phyloP scores from a whole-genome alignment of 371 early-diverging fungal species.

The Coemansia sp. region DNA sequence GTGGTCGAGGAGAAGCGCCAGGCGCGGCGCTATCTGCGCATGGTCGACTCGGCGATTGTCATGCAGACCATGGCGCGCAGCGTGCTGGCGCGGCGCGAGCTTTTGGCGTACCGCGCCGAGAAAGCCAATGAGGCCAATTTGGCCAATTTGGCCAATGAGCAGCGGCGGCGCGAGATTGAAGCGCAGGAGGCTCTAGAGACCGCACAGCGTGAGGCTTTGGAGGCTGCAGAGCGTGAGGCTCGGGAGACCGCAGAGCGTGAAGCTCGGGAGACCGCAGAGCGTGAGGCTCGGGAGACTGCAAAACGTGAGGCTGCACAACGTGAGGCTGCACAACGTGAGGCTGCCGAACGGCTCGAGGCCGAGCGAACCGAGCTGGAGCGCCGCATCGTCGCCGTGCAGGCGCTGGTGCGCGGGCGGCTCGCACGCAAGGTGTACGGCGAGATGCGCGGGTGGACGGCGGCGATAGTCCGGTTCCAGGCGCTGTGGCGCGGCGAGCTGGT shows the following conservation, averaged over 20 bases:
- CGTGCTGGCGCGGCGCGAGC: conserved; percentile 47
- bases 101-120: conserved; percentile 16
- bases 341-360: conserved; percentile 26
- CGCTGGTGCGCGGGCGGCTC: conserved; percentile 59
- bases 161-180: neutral
- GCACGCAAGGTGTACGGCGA: conserved; percentile 57
- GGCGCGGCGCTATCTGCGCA: conserved; percentile 47
- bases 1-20: conserved; percentile 50
- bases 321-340: conserved; percentile 10
- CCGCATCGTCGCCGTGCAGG: conserved; percentile 55
- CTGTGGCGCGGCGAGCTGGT: conserved; percentile 61
- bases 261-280: conserved; percentile 12
- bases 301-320: conserved; percentile 6
- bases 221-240: conserved; percentile 13
- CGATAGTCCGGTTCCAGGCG: conserved; percentile 63
- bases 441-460: conserved; percentile 52
- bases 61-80: conserved; percentile 53
- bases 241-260: neutral
- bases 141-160: neutral
- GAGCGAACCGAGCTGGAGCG: conserved; percentile 51
- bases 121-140: too few species aligned
- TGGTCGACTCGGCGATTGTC: conserved; percentile 47
- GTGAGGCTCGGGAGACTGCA: conserved; percentile 7
- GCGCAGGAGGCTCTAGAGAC: conserved; percentile 8
- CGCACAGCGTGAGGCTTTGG: neutral